Conservation (phyloP, 768 basidiomycete genomes). For the Tricholoma saponaceum region DNA sequence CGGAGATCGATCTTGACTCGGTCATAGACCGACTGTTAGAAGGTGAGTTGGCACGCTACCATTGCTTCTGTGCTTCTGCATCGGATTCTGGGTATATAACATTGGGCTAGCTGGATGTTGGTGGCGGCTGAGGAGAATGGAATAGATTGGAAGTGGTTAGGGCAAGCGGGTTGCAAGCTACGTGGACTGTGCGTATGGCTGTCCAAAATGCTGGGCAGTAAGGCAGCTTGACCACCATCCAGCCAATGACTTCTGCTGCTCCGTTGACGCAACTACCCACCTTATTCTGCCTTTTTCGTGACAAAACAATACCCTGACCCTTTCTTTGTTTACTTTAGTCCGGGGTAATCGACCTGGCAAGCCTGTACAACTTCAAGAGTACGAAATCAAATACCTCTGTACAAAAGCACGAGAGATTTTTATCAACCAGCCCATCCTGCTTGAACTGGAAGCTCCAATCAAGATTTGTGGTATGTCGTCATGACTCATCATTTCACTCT, state of each 20-base stretch:
- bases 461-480: constrained; percentile 92
- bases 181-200: background rate
- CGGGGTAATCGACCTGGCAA: constrained; percentile 98
- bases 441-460: constrained; percentile 98
- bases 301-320: constrained; percentile 9
- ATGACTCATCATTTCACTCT: constrained; percentile 13
- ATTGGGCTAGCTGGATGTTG: background rate
- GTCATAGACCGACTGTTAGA: constrained; percentile 98
- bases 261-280: background rate
- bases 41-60: constrained; percentile 57
- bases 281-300: constrained; percentile 1
- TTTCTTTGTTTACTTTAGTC: constrained; percentile 47
- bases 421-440: constrained; percentile 96
- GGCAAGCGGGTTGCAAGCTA: background rate
- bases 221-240: background rate
- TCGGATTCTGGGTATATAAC: background rate
- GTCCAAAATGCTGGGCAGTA: background rate
- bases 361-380: constrained; percentile 96
- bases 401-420: constrained; percentile 99
- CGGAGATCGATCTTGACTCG: constrained; percentile 98
- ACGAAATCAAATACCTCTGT: constrained; percentile 99
- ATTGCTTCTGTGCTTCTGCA: background rate
- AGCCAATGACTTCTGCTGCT: no score
- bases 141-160: background rate
- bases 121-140: background rate